These are phyloP conservation scores for Rutstroemia sp. DNA, from an alignment of 2,329 filamentous ascomycete genomes.

Conservation along the genomic window DNA sequence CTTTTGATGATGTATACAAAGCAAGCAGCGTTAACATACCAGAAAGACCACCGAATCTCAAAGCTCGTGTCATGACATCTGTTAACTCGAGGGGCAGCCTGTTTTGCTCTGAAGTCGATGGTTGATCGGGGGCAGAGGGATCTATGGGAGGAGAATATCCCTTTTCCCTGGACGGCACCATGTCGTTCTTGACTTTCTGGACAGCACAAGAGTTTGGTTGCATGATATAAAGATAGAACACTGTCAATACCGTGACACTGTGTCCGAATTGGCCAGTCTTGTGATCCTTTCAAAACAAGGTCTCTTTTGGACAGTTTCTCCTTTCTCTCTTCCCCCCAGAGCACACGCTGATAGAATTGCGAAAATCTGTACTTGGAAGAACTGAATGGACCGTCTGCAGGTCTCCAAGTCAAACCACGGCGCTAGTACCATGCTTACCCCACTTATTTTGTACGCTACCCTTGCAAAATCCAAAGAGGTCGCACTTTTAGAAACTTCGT, in stretches of 20 bases:
- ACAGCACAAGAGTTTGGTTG: constrained; percentile 22
- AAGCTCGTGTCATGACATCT: constrained; percentile 41
- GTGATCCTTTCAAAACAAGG: neutral
- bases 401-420: neutral
- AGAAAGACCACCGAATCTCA: constrained; percentile 51
- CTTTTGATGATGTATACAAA: neutral
- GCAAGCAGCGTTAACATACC: constrained; percentile 36
- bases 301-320: neutral
- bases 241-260: too few relatives aligned
- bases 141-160: neutral
- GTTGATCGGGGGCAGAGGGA: neutral
- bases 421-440: neutral
- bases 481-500: constrained; percentile 7
- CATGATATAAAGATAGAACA: constrained; percentile 10
- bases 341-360: neutral
- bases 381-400: neutral
- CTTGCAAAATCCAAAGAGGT: neutral
- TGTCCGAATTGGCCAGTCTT: neutral
- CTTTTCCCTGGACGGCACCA: constrained; percentile 12
- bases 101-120: constrained; percentile 4
- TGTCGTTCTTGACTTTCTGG: constrained; percentile 23
- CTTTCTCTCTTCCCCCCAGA: too few relatives aligned
- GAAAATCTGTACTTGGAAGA: neutral
- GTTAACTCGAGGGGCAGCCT: constrained; percentile 36
- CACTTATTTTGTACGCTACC: neutral